phyloP scores from a whole-genome alignment of 257 asterid species.

The Ilex aquifolium region DNA sequence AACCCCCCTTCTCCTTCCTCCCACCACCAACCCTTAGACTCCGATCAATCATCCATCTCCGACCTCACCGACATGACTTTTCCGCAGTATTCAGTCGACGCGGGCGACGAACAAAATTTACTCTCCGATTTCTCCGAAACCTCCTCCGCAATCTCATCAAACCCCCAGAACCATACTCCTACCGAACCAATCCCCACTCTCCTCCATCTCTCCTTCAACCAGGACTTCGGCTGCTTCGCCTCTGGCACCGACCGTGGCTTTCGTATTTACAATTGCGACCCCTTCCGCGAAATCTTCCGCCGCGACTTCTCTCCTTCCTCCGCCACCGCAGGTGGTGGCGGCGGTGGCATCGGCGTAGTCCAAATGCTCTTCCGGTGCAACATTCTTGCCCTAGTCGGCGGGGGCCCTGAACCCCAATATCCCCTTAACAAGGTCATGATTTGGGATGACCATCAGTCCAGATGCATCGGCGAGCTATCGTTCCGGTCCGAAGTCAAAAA shows the following conservation, averaged over 20 bases:
- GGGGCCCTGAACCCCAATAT: slow-evolving; percentile 75
- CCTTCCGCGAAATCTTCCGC: slow-evolving; percentile 75
- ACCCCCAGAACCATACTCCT: slow-evolving; percentile 17
- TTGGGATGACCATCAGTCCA: slow-evolving; percentile 79
- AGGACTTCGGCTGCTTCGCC: slow-evolving; percentile 81
- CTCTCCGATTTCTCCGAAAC: slow-evolving; percentile 6
- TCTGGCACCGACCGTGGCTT: slow-evolving; percentile 76
- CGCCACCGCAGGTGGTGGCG: slow-evolving; percentile 22
- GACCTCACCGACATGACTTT: neutral
- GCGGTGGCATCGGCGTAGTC: slow-evolving; percentile 74
- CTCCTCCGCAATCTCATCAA: slow-evolving; percentile 13
- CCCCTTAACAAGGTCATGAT: slow-evolving; percentile 85
- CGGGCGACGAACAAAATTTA: slow-evolving; percentile 7
- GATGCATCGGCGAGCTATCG: slow-evolving; percentile 84
- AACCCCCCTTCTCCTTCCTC: slow-evolving; percentile 3
- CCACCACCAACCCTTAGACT: neutral
- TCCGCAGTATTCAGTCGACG: neutral
- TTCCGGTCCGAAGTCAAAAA: slow-evolving; percentile 87
- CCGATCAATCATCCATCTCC: neutral
- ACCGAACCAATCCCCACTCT: slow-evolving; percentile 28
- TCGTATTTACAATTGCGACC: slow-evolving; percentile 81
- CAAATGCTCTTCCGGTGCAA: slow-evolving; percentile 91
- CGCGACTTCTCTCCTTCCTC: slow-evolving; percentile 41
- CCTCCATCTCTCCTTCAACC: slow-evolving; percentile 86
- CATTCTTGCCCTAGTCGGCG: slow-evolving; percentile 74